Conservation (phyloP, 495 filamentous ascomycete genomes). For the Parachaetomium inaequale region DNA sequence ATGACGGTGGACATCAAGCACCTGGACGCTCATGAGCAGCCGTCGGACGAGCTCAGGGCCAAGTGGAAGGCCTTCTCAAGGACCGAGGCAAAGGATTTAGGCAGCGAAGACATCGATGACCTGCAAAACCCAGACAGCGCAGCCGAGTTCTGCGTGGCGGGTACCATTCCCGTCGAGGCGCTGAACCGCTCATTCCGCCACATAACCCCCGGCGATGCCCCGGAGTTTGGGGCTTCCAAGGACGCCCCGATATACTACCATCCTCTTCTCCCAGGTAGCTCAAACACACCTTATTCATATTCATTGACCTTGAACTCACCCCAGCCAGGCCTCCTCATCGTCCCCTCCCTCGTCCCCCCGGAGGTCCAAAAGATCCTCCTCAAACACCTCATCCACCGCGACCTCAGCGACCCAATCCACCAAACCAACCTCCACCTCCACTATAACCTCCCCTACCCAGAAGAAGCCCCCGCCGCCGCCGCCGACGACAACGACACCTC, state of each 20-base stretch:
- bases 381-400: conserved; percentile 67
- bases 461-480: conserved; percentile 18
- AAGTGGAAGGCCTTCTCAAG: conserved; percentile 57
- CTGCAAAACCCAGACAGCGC: conserved; percentile 29
- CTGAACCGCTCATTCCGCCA: conserved; percentile 39
- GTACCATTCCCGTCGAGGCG: conserved; percentile 34
- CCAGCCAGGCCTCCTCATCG: conserved; percentile 64
- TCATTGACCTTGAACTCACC: not conserved
- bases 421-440: conserved; percentile 85
- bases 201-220: conserved; percentile 23
- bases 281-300: not conserved
- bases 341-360: conserved; percentile 67
- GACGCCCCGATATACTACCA: conserved; percentile 38
- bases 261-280: conserved; percentile 39
- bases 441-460: conserved; percentile 69
- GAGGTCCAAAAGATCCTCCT: conserved; percentile 65
- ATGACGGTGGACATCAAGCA: conserved; percentile 45
- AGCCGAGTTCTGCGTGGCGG: conserved; percentile 35
- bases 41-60: conserved; percentile 59
- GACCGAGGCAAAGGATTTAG: conserved; percentile 40
- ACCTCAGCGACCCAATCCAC: conserved; percentile 69
- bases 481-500: conserved; percentile 23
- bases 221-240: conserved; percentile 21
- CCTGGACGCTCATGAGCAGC: conserved; percentile 66
- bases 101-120: conserved; percentile 43